Evolutionary conservation across 371 early-diverging fungal species (phyloP).

Genomic region (Saksenaea oblongispora): DNA sequence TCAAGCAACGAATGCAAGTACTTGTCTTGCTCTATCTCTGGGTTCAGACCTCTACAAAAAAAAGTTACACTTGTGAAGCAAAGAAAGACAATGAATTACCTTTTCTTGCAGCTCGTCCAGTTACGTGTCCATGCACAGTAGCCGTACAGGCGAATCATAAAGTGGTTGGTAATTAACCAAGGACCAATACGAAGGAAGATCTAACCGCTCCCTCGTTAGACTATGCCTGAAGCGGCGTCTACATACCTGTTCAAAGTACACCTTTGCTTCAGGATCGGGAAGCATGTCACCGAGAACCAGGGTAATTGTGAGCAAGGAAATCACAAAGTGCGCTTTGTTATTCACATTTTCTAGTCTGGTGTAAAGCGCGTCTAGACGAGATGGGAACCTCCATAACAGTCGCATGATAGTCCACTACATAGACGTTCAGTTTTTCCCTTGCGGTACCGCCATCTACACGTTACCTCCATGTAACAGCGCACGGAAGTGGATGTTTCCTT

Average conservation of each 20-base stretch:
- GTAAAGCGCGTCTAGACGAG: conserved; percentile 26
- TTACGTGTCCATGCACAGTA: conserved; percentile 41
- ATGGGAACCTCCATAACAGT: conserved; percentile 30
- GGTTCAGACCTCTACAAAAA: conserved; percentile 14
- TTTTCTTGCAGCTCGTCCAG: conserved; percentile 25
- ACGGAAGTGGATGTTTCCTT: conserved; percentile 50
- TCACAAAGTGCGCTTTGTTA: conserved; percentile 42
- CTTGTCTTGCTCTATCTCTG: conserved; percentile 27
- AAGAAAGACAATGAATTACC: no score
- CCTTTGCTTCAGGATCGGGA: conserved; percentile 16
- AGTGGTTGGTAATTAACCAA: conserved; percentile 48
- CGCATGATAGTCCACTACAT: conserved; percentile 37
- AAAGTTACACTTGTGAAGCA: no score
- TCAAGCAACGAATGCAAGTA: conserved; percentile 23
- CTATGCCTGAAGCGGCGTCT: not conserved
- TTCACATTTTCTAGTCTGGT: conserved; percentile 29
- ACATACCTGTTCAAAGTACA: conserved; percentile 26
- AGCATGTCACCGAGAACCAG: conserved; percentile 34
- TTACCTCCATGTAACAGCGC: conserved; percentile 55
- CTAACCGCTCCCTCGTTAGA: conserved; percentile 6
- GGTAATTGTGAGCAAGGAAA: conserved; percentile 48
- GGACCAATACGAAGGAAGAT: conserved; percentile 38
- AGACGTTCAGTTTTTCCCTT: not conserved
- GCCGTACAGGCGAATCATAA: conserved; percentile 40
- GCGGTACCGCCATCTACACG: not conserved